Evolutionary conservation across 345 rosid genomes (phyloP), one percentile per base, ranked within the genome.

Genomic region (Microthlaspi erraticum): DNA sequence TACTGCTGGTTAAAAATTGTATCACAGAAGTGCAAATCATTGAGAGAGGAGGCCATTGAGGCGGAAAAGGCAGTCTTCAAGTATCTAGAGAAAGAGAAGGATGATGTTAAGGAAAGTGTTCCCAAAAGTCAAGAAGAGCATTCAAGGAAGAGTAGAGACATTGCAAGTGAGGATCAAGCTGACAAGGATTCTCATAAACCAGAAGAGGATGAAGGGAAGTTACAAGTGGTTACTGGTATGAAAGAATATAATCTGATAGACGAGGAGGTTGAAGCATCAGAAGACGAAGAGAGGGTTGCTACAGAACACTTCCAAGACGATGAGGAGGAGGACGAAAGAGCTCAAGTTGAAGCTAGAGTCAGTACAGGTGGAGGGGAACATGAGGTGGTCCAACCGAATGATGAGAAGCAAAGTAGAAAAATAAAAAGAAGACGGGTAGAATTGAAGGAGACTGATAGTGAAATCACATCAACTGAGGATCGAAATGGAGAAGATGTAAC

Each of bases 1-100:
- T 74, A 66, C 58, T 74, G 78, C 53, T 74, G 67, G 67, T 37
- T 57, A 12, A 50, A 42, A 10, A 1, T 49, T 33, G 11, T 49
- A 2, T 13, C 26, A 3, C 0, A 13, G 13, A 58, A 50, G 50
- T 74, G 72, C 16, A 51, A 41, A 16, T 14, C 72, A 0, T 33
- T 59, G 20, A 41, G 39, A 51, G 72, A 50, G 0, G 23, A 32
- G 46, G 51, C 33, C 1, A 4, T 31, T 9, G 14, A 0, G 9
- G 68, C 73, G 10, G 60, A 74, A 23, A 66, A 58, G 20, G 62
- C 67, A 10, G 61, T 66, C 12, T 41, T 1, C 14, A 17, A 50
- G 68, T 50, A 58, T 51, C 48, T 66, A 20, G 62, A 41, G 43
- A 39, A n/a, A 20, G 23, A 20, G 23, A 20, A 2, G 23, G 23